Conservation (phyloP, 768 basidiomycete genomes). For the Mycena maculata region DNA sequence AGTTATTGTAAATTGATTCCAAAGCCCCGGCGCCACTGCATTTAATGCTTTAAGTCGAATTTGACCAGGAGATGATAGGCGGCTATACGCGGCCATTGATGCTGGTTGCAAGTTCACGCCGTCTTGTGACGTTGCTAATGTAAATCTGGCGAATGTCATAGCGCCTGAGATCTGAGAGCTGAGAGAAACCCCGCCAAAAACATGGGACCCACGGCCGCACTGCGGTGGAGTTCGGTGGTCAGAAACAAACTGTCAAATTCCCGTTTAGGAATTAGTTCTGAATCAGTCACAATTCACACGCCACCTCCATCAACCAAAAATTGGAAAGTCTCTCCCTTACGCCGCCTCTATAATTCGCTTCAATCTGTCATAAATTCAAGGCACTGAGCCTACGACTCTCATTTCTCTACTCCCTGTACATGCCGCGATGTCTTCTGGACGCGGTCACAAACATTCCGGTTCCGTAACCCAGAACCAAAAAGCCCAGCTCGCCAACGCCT, state of each 20-base stretch:
- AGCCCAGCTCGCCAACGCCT: conserved; percentile 92
- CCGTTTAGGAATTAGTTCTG: conserved; percentile 8
- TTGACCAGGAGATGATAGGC: not conserved
- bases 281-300: too few relatives aligned
- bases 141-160: too few relatives aligned
- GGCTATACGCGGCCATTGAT: not conserved
- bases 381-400: conserved; percentile 36
- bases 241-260: not conserved
- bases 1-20: too few relatives aligned
- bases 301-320: conserved; percentile 24
- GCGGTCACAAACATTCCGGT: conserved; percentile 69
- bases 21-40: too few relatives aligned
- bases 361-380: conserved; percentile 33
- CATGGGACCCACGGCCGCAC: too few relatives aligned
- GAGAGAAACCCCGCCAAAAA: too few relatives aligned
- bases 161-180: too few relatives aligned
- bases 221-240: too few relatives aligned
- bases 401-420: conserved; percentile 43
- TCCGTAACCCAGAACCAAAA: conserved; percentile 82
- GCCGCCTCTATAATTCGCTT: conserved; percentile 29
- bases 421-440: conserved; percentile 61
- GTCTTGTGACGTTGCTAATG: too few relatives aligned
- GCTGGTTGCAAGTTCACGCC: not conserved
- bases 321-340: conserved; percentile 21
- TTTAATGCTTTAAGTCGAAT: too few relatives aligned